These are phyloP conservation scores for Eucommia ulmoides DNA, from an alignment of 257 asterid species.

Conservation along the genomic window DNA sequence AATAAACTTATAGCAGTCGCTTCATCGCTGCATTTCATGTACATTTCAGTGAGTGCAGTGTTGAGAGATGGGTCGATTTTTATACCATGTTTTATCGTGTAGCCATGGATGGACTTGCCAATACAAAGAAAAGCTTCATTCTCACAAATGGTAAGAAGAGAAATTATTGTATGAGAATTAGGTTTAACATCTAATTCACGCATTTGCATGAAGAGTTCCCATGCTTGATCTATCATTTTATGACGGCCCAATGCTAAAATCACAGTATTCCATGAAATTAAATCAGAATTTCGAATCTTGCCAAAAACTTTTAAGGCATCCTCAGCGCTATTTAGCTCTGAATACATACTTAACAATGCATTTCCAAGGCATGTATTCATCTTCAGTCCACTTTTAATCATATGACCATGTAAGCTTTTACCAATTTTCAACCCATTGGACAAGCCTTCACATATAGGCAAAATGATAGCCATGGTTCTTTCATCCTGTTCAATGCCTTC, in stretches of 20 bases:
- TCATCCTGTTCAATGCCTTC: conserved; percentile 16
- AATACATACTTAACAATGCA: conserved; percentile 11
- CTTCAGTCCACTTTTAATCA: conserved; percentile 19
- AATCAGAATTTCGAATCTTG: conserved; percentile 6
- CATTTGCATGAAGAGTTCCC: conserved; percentile 15
- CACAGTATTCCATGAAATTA: conserved; percentile 15
- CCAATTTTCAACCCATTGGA: conserved; percentile 15
- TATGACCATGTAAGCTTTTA: conserved; percentile 17
- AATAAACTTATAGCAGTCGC: conserved; percentile 13
- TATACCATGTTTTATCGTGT: conserved; percentile 13
- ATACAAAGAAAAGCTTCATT: conserved; percentile 6
- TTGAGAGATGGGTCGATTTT: conserved; percentile 12
- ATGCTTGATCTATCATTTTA: conserved; percentile 7
- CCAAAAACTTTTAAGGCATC: conserved; percentile 12
- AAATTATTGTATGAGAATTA: conserved; percentile 13
- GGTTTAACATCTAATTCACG: conserved; percentile 7
- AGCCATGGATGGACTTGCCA: conserved; percentile 19
- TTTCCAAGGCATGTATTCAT: background rate
- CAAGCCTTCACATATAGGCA: conserved; percentile 3
- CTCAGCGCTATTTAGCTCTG: conserved; percentile 9
- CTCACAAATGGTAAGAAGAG: conserved; percentile 20
- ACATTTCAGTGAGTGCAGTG: conserved; percentile 24
- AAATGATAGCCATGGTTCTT: conserved; percentile 7
- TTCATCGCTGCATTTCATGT: conserved; percentile 19
- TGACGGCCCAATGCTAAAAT: conserved; percentile 10